Evolutionary conservation across 2,329 filamentous ascomycete genomes (phyloP).

Genomic region (Hypoxylon sp.): DNA sequence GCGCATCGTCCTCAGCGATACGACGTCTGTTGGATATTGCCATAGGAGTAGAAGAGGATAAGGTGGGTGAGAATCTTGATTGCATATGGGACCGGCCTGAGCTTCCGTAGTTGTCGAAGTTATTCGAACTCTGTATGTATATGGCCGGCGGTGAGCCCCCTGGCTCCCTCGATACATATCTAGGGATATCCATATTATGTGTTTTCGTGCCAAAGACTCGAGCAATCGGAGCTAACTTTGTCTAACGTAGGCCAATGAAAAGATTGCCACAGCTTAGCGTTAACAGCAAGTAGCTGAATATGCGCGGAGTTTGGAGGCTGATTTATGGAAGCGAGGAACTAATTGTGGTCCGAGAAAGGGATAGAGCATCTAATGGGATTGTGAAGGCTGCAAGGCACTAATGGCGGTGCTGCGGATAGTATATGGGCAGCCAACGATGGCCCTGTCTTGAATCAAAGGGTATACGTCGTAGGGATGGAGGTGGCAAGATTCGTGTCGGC

Average conservation of each 20-base stretch:
- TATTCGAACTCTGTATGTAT: conserved; percentile 51
- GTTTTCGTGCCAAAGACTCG: conserved; percentile 22
- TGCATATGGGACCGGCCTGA: conserved; percentile 47
- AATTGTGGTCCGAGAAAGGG: conserved; percentile 28
- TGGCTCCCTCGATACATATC: conserved; percentile 52
- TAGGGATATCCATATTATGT: conserved; percentile 52
- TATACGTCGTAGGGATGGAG: conserved; percentile 41
- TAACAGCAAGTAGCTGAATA: conserved; percentile 36
- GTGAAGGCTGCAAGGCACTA: conserved; percentile 38
- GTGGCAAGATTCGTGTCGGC: conserved; percentile 49
- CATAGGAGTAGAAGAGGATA: conserved; percentile 57
- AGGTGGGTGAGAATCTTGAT: conserved; percentile 52
- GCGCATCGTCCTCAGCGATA: conserved; percentile 54
- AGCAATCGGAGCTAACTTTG: conserved; percentile 34
- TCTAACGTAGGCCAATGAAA: conserved; percentile 43
- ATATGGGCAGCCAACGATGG: conserved; percentile 27
- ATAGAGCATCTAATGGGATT: conserved; percentile 39
- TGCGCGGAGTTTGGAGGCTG: conserved; percentile 22
- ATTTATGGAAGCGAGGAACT: conserved; percentile 28
- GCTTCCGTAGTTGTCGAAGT: conserved; percentile 48
- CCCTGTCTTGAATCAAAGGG: conserved; percentile 33
- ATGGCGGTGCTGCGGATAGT: conserved; percentile 32
- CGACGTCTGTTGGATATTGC: conserved; percentile 55
- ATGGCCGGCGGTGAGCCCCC: conserved; percentile 53
- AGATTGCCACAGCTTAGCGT: conserved; percentile 42